These are phyloP conservation scores for Cladophialophora chaetospira DNA, from an alignment of 2,329 filamentous ascomycete genomes.

Conservation along the genomic window DNA sequence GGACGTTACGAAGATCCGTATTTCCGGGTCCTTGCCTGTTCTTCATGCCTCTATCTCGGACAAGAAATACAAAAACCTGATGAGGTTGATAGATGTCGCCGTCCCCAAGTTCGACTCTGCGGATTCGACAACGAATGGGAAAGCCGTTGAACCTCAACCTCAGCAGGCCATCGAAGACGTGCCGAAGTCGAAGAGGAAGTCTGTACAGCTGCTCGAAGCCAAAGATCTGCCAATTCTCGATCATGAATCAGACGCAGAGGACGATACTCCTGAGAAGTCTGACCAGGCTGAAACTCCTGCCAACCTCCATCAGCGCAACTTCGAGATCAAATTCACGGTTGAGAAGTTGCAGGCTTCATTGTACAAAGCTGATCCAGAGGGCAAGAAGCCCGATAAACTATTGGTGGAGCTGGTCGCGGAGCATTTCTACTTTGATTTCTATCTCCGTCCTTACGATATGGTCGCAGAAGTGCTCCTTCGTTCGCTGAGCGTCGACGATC, in stretches of 20 bases:
- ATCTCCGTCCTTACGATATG: conserved; percentile 88
- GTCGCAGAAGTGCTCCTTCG: conserved; percentile 86
- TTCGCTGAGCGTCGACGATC: conserved; percentile 87
- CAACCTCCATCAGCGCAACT: conserved; percentile 83
- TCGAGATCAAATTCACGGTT: conserved; percentile 96
- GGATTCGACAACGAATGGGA: conserved; percentile 35
- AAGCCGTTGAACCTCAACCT: conserved; percentile 41
- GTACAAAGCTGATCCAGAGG: conserved; percentile 80
- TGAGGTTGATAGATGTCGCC: conserved; percentile 93
- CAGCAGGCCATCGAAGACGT: conserved; percentile 32
- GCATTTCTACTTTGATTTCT: conserved; percentile 83
- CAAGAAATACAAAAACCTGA: conserved; percentile 92
- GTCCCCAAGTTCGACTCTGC: conserved; percentile 76
- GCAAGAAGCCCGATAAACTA: conserved; percentile 70
- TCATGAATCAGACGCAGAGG: conserved; percentile 63
- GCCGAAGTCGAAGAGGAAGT: conserved; percentile 40
- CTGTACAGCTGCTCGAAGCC: conserved; percentile 49
- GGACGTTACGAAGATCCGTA: conserved; percentile 85
- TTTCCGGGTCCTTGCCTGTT: conserved; percentile 89
- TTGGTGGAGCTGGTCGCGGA: conserved; percentile 91
- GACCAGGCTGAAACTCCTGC: conserved; percentile 56
- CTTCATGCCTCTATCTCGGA: conserved; percentile 92
- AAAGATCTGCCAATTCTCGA: conserved; percentile 78
- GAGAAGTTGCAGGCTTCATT: conserved; percentile 91
- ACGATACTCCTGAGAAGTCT: conserved; percentile 62